Base-by-base conservation (phyloP, 495 filamentous ascomycete genomes). In the Lindgomyces ingoldianus region DNA sequence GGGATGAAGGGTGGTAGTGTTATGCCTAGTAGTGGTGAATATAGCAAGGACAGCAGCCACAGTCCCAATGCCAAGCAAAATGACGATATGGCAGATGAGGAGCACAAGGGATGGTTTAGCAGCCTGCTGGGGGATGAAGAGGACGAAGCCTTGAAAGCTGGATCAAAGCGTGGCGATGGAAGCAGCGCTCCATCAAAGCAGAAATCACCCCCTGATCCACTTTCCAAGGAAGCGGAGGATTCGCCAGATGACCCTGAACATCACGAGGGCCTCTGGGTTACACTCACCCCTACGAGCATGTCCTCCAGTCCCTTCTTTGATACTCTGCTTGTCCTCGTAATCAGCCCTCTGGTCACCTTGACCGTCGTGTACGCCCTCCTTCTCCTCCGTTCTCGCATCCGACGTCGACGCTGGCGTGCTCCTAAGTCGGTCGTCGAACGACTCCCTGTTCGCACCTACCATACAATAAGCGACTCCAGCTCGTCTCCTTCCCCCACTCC, bases 261-360 rank as follows among this genome's bases (percentile, higher is more conserved):
- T 45, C 89, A 88, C 66, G 87, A 94, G 62, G 94, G 94, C 9
- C 83, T 98, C 4, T 98, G 95, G 95, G 90, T 98, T 26, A 95
- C 93, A 1, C 82, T 98, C 57, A 94, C 93, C 0, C 94, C 92
- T 14, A 91, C 92, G 6, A 91, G 86, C 76, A 87, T 89, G 82
- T 91, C 91, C 55, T 88, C 89, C n/a, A 94, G 86, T 57, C 93
- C 94, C 0, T 96, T 98, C 77, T 93, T 98, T 58, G 94, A 98
- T 71, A 98, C 95, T 0, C 85, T 98, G 3, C 76, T 97, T 36
- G 92, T 98, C 10, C 80, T 98, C 12, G 92, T 98, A 27, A 83
- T 98, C 30, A 96, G 91, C 72, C 94, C 94, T 4, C 76, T 98
- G 8, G 86, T 98, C 56, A 98, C 94, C 0, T 75, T 98, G 60